Conservation (phyloP, 345 rosid genomes). For the Xanthoceras sorbifolium region DNA sequence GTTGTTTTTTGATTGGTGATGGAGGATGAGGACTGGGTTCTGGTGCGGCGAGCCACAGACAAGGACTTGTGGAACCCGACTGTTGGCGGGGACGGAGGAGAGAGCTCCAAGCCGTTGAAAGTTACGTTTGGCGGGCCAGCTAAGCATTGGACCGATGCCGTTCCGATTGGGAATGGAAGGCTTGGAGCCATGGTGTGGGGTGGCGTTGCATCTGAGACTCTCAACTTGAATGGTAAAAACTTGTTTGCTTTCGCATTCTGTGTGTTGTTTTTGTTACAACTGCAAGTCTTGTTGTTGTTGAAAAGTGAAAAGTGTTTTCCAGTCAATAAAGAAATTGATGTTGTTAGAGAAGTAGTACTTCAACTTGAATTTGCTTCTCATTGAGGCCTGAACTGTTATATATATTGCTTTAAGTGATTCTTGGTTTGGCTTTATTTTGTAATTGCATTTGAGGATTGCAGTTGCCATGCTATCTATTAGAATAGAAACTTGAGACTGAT, state of each 20-base stretch:
- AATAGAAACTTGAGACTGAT: neutral
- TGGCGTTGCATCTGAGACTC: slow-evolving; percentile 66
- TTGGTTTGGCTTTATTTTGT: slow-evolving; percentile 6
- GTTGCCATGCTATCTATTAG: neutral
- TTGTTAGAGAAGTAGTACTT: neutral
- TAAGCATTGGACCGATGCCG: slow-evolving; percentile 82
- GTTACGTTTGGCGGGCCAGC: slow-evolving; percentile 72
- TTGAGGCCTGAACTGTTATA: neutral
- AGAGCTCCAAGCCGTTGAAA: slow-evolving; percentile 52
- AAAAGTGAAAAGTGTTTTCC: too few relatives aligned
- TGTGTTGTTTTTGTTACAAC: neutral
- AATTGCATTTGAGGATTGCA: neutral
- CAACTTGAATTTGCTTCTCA: neutral
- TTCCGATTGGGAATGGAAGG: slow-evolving; percentile 92
- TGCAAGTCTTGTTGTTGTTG: neutral
- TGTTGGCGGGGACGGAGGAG: slow-evolving; percentile 31
- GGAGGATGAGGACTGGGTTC: slow-evolving; percentile 50
- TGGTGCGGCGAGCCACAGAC: slow-evolving; percentile 47
- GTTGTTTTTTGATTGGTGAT: neutral
- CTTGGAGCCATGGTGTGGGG: slow-evolving; percentile 98
- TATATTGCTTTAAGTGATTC: neutral
- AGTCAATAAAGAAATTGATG: neutral
- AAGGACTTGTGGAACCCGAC: slow-evolving; percentile 49
- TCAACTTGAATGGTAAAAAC: slow-evolving; percentile 77
- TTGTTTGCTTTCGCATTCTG: neutral